Percentiles rank a stretch among this genome's conserved stretches.
These are phyloP conservation scores for Phyllostachys edulis DNA, from an alignment of 176 grass and related monocot genomes.

Conservation along the genomic window DNA sequence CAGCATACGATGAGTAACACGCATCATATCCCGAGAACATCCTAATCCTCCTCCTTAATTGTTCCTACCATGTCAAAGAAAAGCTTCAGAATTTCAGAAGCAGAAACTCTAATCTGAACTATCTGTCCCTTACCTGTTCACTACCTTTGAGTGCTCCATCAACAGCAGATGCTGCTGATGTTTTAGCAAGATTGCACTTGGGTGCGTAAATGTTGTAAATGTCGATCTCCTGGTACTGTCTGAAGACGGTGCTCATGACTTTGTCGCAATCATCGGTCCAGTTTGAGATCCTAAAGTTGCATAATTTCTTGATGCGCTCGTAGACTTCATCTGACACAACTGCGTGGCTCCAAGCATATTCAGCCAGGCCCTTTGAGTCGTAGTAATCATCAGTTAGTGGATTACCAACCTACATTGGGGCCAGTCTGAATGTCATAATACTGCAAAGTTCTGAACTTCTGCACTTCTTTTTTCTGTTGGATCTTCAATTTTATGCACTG, in stretches of 20 bases:
- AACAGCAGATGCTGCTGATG: conserved; percentile 27
- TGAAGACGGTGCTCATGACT: conserved; percentile 57
- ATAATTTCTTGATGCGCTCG: conserved; percentile 44
- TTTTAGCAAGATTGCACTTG: conserved; percentile 72
- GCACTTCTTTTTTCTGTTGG: not conserved
- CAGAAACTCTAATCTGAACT: not conserved
- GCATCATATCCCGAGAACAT: conserved; percentile 75
- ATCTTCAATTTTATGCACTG: not conserved
- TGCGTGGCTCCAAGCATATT: conserved; percentile 88
- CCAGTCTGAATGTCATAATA: conserved; percentile 23
- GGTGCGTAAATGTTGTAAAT: conserved; percentile 94
- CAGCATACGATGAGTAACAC: conserved; percentile 78
- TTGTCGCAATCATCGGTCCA: conserved; percentile 63
- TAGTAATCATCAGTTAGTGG: conserved; percentile 78
- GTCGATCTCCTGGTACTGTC: conserved; percentile 63
- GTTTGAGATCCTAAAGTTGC: conserved; percentile 66
- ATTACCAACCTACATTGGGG: conserved; percentile 70
- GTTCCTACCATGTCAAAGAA: conserved; percentile 41
- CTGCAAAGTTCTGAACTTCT: not conserved
- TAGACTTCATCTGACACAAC: conserved; percentile 82
- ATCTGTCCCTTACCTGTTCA: conserved; percentile 27
- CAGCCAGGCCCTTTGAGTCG: conserved; percentile 63
- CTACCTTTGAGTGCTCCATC: conserved; percentile 14
- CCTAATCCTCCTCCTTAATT: conserved; percentile 47
- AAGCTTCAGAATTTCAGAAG: conserved; percentile 19